Evolutionary conservation across 2,329 filamentous ascomycete genomes (phyloP), one percentile per base, ranked within the genome.

Genomic region (Fusarium guadeloupense): DNA sequence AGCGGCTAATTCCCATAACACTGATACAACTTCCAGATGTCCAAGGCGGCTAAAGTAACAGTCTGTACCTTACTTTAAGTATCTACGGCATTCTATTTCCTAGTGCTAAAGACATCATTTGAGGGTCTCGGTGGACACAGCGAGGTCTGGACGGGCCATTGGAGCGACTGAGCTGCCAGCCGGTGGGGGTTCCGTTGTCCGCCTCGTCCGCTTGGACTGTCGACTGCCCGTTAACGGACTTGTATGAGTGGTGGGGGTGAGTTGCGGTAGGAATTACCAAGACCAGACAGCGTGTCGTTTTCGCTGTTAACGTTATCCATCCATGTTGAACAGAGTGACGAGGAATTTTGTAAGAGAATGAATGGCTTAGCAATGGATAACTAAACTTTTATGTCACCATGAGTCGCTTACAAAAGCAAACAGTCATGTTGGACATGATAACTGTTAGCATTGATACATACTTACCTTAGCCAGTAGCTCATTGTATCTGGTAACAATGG

Each of bases 121-220:
- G 52, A 64, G 60, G 61, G 61, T 60, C 61, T 59, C 42, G 62
- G 62, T 63, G 62, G 62, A 55, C 62, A 54, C 59, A 30, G 62
- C 62, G 61, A 65, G 38, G 57, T 51, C 37, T 62, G 43, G 44
- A 44, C 46, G 43, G 35, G 26, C 55, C 47, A 64, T 62, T 50
- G 50, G 45, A 64, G 50, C 45, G 52, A 49, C 60, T 64, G 30
- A 45, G 26, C 50, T 48, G 28, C 34, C 34, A 40, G 25, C 8
- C 19, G 53, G 62, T 62, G 60, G 62, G 62, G 62, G 53, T 44
- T 47, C 38, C 28, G 23, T 23, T 46, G 25, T 43, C 48, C 38
- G 30, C 46, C 42, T 60, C 41, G 59, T 49, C 48, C 54, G 42
- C 45, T 55, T 60, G 33, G 56, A 43, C 33, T 42, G 56, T 43